Evolutionary conservation across 148 eudicot genomes (phyloP).

Genomic region (Nepenthes gracilis): DNA sequence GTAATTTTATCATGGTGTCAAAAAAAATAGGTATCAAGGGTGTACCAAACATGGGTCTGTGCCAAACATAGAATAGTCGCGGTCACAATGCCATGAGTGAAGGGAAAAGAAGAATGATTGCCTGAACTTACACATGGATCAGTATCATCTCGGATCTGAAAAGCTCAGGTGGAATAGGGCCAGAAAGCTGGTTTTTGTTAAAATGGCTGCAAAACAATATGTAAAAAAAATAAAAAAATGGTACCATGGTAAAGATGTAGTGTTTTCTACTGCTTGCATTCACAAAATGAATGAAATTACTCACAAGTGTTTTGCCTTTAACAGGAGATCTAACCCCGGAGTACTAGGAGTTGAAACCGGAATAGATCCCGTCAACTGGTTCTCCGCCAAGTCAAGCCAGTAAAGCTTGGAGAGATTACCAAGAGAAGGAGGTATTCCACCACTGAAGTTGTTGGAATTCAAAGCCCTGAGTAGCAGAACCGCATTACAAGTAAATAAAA

Average conservation of each 20-base stretch:
- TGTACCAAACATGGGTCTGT: no score
- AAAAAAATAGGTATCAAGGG: no score
- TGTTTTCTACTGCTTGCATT: not conserved
- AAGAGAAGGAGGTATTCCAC: slow-evolving; percentile 62
- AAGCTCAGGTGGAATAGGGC: slow-evolving; percentile 51
- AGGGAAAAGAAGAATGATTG: not conserved
- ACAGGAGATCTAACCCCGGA: slow-evolving; percentile 63
- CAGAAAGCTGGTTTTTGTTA: slow-evolving; percentile 83
- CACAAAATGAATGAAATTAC: slow-evolving; percentile 11
- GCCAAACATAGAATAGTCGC: no score
- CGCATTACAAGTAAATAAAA: not conserved
- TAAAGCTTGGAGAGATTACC: slow-evolving; percentile 66
- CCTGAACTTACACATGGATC: slow-evolving; percentile 62
- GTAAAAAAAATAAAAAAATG: not conserved
- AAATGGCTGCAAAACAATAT: slow-evolving; percentile 54
- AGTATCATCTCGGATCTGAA: slow-evolving; percentile 65
- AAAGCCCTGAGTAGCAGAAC: slow-evolving; percentile 42
- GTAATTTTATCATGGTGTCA: no score
- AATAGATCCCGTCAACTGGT: slow-evolving; percentile 61
- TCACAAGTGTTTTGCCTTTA: slow-evolving; percentile 81
- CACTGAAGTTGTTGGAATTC: slow-evolving; percentile 75
- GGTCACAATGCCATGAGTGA: not conserved
- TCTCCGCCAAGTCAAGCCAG: slow-evolving; percentile 91
- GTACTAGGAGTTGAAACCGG: slow-evolving; percentile 51
- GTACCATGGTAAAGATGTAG: no score